Conservation (phyloP, 768 basidiomycete genomes). For the Pleurotus salmoneostramineus region DNA sequence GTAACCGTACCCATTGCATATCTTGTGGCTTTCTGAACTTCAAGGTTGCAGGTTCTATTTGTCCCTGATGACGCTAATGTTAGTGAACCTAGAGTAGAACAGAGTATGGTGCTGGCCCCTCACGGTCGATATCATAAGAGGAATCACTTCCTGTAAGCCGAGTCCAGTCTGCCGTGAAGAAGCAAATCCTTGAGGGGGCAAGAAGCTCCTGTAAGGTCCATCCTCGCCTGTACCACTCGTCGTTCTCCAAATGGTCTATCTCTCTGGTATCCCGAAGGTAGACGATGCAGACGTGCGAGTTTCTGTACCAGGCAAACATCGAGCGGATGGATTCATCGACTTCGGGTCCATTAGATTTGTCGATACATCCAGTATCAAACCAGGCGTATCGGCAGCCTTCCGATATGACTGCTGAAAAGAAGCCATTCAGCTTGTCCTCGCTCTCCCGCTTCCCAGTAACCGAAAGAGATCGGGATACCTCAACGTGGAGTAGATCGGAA, state of each 20-base stretch:
- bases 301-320: not conserved
- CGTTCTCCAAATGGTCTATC: not conserved
- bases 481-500: not conserved
- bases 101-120: too few relatives aligned
- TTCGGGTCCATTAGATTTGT: not conserved
- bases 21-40: too few relatives aligned
- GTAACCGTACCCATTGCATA: too few relatives aligned
- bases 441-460: not conserved
- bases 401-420: not conserved
- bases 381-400: not conserved
- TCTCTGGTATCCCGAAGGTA: not conserved
- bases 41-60: too few relatives aligned
- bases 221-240: not conserved
- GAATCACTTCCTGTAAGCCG: not conserved
- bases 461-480: too few relatives aligned
- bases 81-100: too few relatives aligned
- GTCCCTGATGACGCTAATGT: too few relatives aligned
- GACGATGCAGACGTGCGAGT: not conserved
- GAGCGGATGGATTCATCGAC: not conserved
- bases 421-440: not conserved
- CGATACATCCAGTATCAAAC: not conserved
- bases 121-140: not conserved
- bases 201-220: conserved; percentile 1
- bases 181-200: not conserved
- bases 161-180: not conserved